Conservation (phyloP, 2,329 filamentous ascomycete species). For the Botrytis elliptica region DNA sequence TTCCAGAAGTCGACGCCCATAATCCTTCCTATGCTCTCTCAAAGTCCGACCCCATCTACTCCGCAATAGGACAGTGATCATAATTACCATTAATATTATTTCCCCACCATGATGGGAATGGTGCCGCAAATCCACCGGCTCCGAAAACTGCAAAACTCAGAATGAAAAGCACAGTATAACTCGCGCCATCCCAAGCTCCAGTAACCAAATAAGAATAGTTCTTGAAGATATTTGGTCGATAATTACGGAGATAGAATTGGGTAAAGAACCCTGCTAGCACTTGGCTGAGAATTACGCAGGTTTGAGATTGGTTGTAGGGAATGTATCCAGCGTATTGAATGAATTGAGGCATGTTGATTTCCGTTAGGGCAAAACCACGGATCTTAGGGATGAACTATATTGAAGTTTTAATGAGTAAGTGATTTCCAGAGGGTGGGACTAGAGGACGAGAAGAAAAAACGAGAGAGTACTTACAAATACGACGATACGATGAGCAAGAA, state of each 20-base stretch:
- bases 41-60: background rate
- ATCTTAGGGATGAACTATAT: constrained; percentile 49
- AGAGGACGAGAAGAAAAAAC: background rate
- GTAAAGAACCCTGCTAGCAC: constrained; percentile 46
- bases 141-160: constrained; percentile 47
- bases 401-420: constrained; percentile 14
- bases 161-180: constrained; percentile 44
- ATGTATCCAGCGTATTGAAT: constrained; percentile 55
- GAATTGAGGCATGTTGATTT: constrained; percentile 54
- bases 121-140: constrained; percentile 41
- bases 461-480: constrained; percentile 40
- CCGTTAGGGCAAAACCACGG: constrained; percentile 42
- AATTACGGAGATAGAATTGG: constrained; percentile 44
- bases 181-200: constrained; percentile 44
- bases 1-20: background rate
- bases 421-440: background rate
- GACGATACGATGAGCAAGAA: constrained; percentile 47
- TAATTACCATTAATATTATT: constrained; percentile 33
- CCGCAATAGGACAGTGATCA: constrained; percentile 31
- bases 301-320: constrained; percentile 55
- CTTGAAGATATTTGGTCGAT: constrained; percentile 42
- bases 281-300: constrained; percentile 52
- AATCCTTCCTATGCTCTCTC: too few relatives aligned
- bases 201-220: constrained; percentile 45
- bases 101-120: constrained; percentile 35